A percentile compares a stretch with the other conserved stretches of the same genome.
Conservation (phyloP, 2,329 filamentous ascomycete genomes). For the Alternaria brassicicola region DNA sequence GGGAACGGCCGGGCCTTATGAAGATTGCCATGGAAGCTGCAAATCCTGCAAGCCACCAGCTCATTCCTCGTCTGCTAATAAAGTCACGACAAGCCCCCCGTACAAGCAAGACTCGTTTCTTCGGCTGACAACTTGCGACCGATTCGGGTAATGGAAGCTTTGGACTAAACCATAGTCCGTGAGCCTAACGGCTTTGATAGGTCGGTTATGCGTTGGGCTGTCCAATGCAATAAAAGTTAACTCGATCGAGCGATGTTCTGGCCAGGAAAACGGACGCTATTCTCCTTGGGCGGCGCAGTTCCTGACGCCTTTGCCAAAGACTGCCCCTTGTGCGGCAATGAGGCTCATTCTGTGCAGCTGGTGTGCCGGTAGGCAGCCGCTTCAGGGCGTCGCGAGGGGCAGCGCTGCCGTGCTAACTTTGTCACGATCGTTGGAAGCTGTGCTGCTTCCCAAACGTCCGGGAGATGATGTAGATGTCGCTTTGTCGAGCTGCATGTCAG, state of each 20-base stretch:
- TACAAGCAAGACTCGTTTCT: conserved; percentile 22
- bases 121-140: conserved; percentile 30
- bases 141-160: conserved; percentile 34
- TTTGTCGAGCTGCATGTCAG: background rate
- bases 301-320: conserved; percentile 11
- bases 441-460: background rate
- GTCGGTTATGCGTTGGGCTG: conserved; percentile 24
- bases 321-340: conserved; percentile 7
- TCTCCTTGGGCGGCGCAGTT: conserved; percentile 15
- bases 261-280: conserved; percentile 20
- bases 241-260: conserved; percentile 29
- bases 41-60: conserved; percentile 36
- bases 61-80: conserved; percentile 33
- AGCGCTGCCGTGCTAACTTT: background rate
- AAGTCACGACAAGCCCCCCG: conserved; percentile 32
- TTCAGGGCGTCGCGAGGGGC: background rate
- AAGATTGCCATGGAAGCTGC: conserved; percentile 30
- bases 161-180: conserved; percentile 13
- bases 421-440: background rate
- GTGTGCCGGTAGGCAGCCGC: conserved; percentile 3
- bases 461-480: background rate
- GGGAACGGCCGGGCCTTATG: conserved; percentile 38
- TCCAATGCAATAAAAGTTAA: conserved; percentile 34
- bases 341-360: conserved; percentile 4
- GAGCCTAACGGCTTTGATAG: conserved; percentile 19